A percentile compares a stretch with the other conserved stretches of the same genome.
phyloP scores from a whole-genome alignment of 345 rosid genomes.

The Streptanthus diversifolius region DNA sequence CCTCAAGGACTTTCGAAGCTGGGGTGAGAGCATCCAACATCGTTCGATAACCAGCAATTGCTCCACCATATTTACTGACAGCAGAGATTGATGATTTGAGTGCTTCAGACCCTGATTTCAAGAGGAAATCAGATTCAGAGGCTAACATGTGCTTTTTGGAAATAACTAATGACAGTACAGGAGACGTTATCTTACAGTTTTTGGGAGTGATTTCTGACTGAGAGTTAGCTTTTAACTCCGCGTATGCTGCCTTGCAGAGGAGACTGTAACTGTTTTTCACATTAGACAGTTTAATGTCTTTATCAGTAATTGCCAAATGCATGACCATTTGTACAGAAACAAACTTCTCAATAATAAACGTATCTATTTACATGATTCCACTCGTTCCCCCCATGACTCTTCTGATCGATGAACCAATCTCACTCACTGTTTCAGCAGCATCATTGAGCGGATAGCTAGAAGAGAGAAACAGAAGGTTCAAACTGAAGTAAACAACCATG shows the following conservation, averaged over 20 bases:
- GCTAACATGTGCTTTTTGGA: background rate
- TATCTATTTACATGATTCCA: constrained; percentile 60
- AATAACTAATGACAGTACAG: background rate
- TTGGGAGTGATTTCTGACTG: constrained; percentile 51
- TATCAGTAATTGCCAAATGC: constrained; percentile 5
- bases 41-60: constrained; percentile 80
- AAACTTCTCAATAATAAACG: background rate
- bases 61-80: constrained; percentile 91
- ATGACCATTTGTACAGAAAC: background rate
- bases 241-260: constrained; percentile 84
- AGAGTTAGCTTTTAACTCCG: constrained; percentile 54
- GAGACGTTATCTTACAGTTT: constrained; percentile 57
- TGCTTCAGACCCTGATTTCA: constrained; percentile 71
- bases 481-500: background rate
- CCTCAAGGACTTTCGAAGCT: constrained; percentile 67
- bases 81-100: constrained; percentile 77
- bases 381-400: constrained; percentile 98
- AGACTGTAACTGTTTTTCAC: constrained; percentile 57
- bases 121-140: constrained; percentile 2
- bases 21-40: constrained; percentile 94
- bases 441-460: constrained; percentile 90
- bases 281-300: background rate
- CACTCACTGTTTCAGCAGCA: constrained; percentile 79
- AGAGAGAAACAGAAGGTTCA: background rate
- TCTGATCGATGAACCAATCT: constrained; percentile 76